These are phyloP conservation scores for Sarocladium oryzae DNA, from an alignment of 2,329 filamentous ascomycete genomes.

Conservation along the genomic window DNA sequence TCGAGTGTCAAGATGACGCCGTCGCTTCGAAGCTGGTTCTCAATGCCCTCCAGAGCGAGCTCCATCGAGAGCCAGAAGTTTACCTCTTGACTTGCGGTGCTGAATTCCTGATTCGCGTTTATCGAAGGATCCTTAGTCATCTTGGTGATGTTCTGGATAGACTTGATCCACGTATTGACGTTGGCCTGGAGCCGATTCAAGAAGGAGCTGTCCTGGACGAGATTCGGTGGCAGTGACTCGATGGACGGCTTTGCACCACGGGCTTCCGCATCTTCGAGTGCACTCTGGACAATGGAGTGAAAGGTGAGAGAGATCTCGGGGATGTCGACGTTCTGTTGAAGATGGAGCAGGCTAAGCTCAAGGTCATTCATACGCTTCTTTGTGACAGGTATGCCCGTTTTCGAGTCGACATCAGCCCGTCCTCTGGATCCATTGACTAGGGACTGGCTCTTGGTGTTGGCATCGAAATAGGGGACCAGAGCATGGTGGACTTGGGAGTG, in stretches of 20 bases:
- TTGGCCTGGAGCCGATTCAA: constrained; percentile 89
- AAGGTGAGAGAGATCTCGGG: constrained; percentile 83
- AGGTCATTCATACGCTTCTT: constrained; percentile 96
- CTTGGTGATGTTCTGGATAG: constrained; percentile 93
- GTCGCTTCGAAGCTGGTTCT: constrained; percentile 78
- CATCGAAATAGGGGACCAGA: constrained; percentile 94
- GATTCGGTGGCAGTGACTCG: constrained; percentile 66
- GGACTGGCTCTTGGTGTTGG: constrained; percentile 80
- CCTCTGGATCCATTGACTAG: constrained; percentile 58
- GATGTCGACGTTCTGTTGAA: constrained; percentile 98
- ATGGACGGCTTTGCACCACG: constrained; percentile 64
- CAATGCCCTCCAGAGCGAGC: constrained; percentile 83
- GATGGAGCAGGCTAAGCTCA: constrained; percentile 79
- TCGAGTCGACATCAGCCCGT: constrained; percentile 78
- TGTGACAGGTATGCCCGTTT: constrained; percentile 92
- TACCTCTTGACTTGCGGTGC: constrained; percentile 90
- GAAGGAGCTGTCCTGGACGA: constrained; percentile 85
- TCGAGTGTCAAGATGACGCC: constrained; percentile 89
- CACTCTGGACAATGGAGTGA: constrained; percentile 80
- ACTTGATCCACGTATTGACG: constrained; percentile 98
- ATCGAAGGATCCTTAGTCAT: constrained; percentile 75
- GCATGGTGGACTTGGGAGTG: constrained; percentile 89
- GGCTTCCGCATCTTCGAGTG: constrained; percentile 69
- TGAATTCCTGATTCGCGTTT: constrained; percentile 47
- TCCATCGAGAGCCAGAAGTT: constrained; percentile 99